Evolutionary conservation across 2,329 filamentous ascomycete species (phyloP).

Genomic region (Dactylellina leptospora): DNA sequence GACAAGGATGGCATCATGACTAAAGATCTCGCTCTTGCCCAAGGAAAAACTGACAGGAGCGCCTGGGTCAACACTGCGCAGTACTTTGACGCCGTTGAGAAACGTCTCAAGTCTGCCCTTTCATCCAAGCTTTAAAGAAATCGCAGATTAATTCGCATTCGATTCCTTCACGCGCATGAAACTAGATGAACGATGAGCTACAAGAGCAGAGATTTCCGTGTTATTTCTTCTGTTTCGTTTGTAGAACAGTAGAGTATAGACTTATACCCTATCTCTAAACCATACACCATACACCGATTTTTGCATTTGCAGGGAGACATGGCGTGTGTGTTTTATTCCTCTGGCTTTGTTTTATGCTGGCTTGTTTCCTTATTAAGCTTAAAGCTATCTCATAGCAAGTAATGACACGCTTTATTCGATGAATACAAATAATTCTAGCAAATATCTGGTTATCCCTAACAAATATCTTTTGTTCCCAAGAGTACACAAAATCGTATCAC

Average conservation of each 20-base stretch:
- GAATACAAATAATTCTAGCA: too few relatives aligned
- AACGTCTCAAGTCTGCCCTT: slow-evolving; percentile 80
- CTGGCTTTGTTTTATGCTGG: neutral
- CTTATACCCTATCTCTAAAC: slow-evolving; percentile 25
- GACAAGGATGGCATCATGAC: slow-evolving; percentile 97
- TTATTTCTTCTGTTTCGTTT: neutral
- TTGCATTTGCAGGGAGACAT: slow-evolving; percentile 38
- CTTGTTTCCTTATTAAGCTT: too few relatives aligned
- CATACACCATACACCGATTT: slow-evolving; percentile 13
- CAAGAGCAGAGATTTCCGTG: neutral
- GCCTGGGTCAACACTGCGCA: slow-evolving; percentile 91
- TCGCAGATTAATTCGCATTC: too few relatives aligned
- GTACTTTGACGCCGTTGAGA: slow-evolving; percentile 93
- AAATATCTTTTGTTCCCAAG: too few relatives aligned
- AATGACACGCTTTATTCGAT: neutral
- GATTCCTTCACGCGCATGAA: too few relatives aligned
- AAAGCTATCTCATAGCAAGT: too few relatives aligned
- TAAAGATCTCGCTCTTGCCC: slow-evolving; percentile 96
- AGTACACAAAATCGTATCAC: too few relatives aligned
- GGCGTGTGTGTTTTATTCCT: neutral
- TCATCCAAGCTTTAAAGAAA: slow-evolving; percentile 75
- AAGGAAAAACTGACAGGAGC: slow-evolving; percentile 82
- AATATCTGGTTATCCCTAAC: too few relatives aligned
- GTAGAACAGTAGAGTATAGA: slow-evolving; percentile 37
- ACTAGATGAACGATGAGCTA: too few relatives aligned